Conservation (phyloP, 768 basidiomycete genomes). For the Pisolithus tinctorius region DNA sequence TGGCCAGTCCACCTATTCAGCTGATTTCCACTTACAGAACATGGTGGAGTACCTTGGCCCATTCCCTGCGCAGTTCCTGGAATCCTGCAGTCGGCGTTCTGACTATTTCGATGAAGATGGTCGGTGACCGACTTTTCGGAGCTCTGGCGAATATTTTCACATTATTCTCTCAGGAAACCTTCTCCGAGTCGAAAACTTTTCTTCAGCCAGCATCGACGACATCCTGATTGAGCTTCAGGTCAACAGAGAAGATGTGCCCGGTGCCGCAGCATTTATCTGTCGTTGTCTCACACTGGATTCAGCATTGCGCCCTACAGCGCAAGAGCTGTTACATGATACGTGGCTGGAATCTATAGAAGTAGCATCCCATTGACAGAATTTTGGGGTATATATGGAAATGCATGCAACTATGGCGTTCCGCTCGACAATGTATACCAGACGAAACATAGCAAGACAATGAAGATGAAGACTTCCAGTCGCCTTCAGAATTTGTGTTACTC, state of each 20-base stretch:
- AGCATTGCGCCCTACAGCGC: too few relatives aligned
- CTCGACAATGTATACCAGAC: too few relatives aligned
- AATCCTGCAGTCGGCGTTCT: conserved; percentile 7
- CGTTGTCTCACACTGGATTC: neutral
- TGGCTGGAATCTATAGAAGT: too few relatives aligned
- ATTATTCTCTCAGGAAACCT: neutral
- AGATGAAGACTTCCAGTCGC: too few relatives aligned
- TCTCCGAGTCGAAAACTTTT: neutral
- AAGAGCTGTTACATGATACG: too few relatives aligned
- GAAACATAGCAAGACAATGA: too few relatives aligned
- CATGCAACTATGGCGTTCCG: too few relatives aligned
- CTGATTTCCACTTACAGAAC: conserved; percentile 9
- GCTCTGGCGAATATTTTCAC: too few relatives aligned
- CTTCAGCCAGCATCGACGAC: neutral
- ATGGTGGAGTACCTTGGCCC: conserved; percentile 15
- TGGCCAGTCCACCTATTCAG: neutral
- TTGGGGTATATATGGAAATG: too few relatives aligned
- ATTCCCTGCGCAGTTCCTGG: conserved; percentile 14
- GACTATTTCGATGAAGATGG: conserved; percentile 4
- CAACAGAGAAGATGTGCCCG: neutral
- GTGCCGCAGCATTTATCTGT: neutral
- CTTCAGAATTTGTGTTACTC: too few relatives aligned
- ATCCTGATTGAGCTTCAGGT: neutral
- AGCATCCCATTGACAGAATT: conserved; percentile 19
- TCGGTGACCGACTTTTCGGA: neutral